Conservation (phyloP, 1,139 yeast species). For the Hemisphaericaspora xylanilytica region DNA sequence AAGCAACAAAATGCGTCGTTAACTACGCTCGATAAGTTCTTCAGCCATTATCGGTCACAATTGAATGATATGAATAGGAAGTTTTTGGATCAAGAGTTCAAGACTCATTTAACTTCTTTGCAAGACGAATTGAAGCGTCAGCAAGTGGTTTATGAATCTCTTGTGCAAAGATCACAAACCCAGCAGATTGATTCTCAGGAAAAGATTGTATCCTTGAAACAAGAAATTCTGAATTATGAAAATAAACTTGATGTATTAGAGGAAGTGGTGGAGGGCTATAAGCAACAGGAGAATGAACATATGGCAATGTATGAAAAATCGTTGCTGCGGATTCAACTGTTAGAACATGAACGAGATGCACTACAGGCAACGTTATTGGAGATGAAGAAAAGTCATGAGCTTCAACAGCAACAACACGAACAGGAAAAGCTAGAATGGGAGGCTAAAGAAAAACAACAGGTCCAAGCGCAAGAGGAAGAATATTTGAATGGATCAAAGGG, state of each 20-base stretch:
- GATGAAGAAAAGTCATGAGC: neutral
- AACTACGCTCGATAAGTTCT: constrained; percentile 29
- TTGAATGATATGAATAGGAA: constrained; percentile 29
- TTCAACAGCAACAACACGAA: neutral
- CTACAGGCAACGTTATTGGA: constrained; percentile 1
- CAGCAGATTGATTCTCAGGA: constrained; percentile 20
- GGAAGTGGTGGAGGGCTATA: constrained; percentile 42
- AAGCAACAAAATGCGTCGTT: constrained; percentile 40
- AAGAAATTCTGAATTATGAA: constrained; percentile 17
- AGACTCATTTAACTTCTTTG: constrained; percentile 18
- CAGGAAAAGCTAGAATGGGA: neutral
- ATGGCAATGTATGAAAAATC: constrained; percentile 4
- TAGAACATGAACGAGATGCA: constrained; percentile 4
- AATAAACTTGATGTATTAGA: constrained; percentile 19
- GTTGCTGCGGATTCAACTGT: constrained; percentile 2
- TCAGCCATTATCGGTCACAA: constrained; percentile 27
- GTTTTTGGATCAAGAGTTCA: constrained; percentile 26
- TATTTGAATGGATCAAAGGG: constrained; percentile 3
- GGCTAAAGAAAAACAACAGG: neutral
- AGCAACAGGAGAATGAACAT: constrained; percentile 20
- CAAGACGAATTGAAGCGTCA: constrained; percentile 24
- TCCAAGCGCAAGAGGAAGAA: neutral
- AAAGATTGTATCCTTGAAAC: constrained; percentile 20
- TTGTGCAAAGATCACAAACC: constrained; percentile 19
- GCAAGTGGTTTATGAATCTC: constrained; percentile 17